Evolutionary conservation across 371 early-diverging fungal genomes (phyloP).

Genomic region (Mucor irregularis): DNA sequence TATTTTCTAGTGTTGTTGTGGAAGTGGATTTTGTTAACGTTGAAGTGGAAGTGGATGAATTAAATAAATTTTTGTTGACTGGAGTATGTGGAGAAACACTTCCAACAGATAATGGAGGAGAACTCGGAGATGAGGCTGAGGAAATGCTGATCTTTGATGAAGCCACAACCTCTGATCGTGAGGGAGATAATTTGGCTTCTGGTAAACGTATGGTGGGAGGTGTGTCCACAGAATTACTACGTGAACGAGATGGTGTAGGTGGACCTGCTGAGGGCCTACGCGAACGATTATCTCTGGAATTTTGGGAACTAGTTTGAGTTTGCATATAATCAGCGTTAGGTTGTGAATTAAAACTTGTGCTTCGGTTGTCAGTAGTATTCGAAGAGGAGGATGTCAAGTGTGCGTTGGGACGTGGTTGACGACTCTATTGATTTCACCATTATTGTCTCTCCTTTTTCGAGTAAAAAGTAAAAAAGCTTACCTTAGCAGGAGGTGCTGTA

Average conservation of each 20-base stretch:
- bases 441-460: neutral
- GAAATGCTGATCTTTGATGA: neutral
- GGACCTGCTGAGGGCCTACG: constrained; percentile 4
- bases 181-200: constrained; percentile 11
- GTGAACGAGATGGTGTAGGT: constrained; percentile 39
- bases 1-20: neutral
- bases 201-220: constrained; percentile 16
- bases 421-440: neutral
- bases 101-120: constrained; percentile 21
- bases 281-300: neutral
- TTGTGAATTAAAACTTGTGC: constrained; percentile 14
- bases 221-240: constrained; percentile 40
- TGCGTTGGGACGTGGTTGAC: neutral
- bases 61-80: neutral
- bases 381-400: neutral
- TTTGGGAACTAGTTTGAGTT: neutral
- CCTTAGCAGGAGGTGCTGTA: constrained; percentile 3
- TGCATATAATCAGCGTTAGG: constrained; percentile 10
- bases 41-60: neutral
- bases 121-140: neutral
- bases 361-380: neutral
- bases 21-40: constrained; percentile 2
- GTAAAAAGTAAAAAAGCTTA: neutral
- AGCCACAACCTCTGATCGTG: constrained; percentile 23
- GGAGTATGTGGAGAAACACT: constrained; percentile 2